Base-by-base conservation (phyloP, 2,329 filamentous ascomycete species). In the Tolypocladium album region DNA sequence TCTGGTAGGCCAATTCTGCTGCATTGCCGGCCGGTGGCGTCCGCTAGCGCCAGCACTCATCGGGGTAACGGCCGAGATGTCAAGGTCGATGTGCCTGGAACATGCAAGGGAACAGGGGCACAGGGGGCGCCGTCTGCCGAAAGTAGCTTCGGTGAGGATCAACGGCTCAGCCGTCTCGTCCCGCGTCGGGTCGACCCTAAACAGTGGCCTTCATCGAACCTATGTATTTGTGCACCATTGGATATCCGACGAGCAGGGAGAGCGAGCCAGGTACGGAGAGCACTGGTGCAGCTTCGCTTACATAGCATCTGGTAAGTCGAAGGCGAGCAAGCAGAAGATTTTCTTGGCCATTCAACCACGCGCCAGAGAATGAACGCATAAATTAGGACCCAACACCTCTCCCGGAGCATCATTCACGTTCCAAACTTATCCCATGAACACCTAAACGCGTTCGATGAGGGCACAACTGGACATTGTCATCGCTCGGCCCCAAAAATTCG, bases 1-100 rank as follows among this genome's bases (percentile, higher is more conserved):
- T 58, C 56, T 64, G 63, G 63, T 64, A 63, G 61, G 63, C 60
- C 60, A 59, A 61, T 38, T 45, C 31, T 7, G 9, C 50, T 7
- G 31, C 50, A 22, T 12, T 22, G 50, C 31, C 50, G 50, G 17
- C 34, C 20, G 31, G 50, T 36, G 50, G 50, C 50, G 50, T 11
- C 50, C 31, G 31, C 50, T 55, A 55, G 50, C 50, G 50, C 20
- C 2, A 8, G 50, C 24, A 20, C 50, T 13, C 31, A 38, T 55
- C 50, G n/a, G 27, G 50, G 27, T 36, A 20, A 22, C 20, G 13
- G 50, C 17, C 50, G 12, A 53, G 50, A 53, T 34, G 15, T n/a
- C 27, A 17, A n/a, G 17, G 6, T 12, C 27, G 47, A 12, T 7
- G 27, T 36, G 27, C 17, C 17, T 24, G n/a, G 22, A 15, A 22